Evolutionary conservation across 768 basidiomycete genomes (phyloP).

Genomic region (Leccinum imitatum): DNA sequence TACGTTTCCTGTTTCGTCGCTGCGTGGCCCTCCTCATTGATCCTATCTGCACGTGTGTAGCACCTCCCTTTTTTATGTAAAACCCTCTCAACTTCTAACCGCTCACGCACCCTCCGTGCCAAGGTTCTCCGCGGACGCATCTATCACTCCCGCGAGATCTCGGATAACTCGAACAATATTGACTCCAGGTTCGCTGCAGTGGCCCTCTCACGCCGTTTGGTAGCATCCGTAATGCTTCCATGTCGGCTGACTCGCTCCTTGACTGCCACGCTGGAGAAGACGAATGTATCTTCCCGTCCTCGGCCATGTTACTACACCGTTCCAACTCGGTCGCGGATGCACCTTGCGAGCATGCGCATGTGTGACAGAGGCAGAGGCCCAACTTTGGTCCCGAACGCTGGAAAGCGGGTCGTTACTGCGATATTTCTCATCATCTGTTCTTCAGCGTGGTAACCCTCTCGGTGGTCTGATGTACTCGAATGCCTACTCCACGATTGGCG

Average conservation of each 20-base stretch:
- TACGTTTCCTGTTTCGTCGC: conserved; percentile 33
- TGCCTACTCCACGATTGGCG: conserved; percentile 44
- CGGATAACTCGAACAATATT: conserved; percentile 21
- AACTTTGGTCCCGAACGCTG: too few species aligned
- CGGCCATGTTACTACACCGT: conserved; percentile 17
- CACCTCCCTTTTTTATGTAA: conserved; percentile 19
- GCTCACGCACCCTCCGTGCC: conserved; percentile 56
- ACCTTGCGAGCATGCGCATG: conserved; percentile 28
- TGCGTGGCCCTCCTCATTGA: conserved; percentile 8
- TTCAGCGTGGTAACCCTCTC: conserved; percentile 75
- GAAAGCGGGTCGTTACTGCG: too few species aligned
- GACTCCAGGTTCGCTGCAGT: conserved; percentile 10
- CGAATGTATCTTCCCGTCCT: conserved; percentile 12
- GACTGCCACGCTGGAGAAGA: conserved; percentile 10
- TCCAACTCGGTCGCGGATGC: conserved; percentile 28
- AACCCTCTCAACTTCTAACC: conserved; percentile 48
- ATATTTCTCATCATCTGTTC: conserved; percentile 3
- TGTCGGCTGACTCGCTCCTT: conserved; percentile 30
- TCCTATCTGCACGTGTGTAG: conserved; percentile 11
- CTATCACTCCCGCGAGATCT: conserved; percentile 33
- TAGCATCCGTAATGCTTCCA: conserved; percentile 31
- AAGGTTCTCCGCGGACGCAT: conserved; percentile 58
- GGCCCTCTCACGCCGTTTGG: conserved; percentile 25
- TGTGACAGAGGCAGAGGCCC: conserved; percentile 15
- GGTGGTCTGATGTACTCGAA: conserved; percentile 70